Evolutionary conservation across 768 basidiomycete species (phyloP).

Genomic region (Termitomyces sp.): DNA sequence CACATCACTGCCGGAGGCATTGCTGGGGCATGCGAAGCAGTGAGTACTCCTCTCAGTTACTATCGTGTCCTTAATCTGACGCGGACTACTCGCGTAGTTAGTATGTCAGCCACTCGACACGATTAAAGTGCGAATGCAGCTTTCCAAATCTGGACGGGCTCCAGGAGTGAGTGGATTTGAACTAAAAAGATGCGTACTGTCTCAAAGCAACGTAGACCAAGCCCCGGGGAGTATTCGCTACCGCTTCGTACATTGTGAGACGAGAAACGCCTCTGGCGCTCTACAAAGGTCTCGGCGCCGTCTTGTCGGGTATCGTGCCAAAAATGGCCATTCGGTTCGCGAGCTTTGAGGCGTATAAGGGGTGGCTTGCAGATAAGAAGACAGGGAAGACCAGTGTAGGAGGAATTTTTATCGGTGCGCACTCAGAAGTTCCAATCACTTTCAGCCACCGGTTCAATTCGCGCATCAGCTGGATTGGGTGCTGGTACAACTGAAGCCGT

Average conservation of each 20-base stretch:
- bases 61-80: not conserved
- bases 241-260: conserved; percentile 79
- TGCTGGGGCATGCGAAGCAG: conserved; percentile 91
- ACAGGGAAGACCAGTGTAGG: conserved; percentile 80
- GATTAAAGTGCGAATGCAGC: conserved; percentile 99
- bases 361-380: conserved; percentile 63
- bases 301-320: conserved; percentile 93
- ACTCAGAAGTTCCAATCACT: not conserved
- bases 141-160: conserved; percentile 70
- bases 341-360: conserved; percentile 94
- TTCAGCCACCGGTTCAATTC: not conserved
- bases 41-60: conserved; percentile 28
- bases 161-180: conserved; percentile 69
- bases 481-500: conserved; percentile 97
- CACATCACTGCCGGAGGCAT: conserved; percentile 94
- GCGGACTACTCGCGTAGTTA: conserved; percentile 35
- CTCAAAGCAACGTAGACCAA: conserved; percentile 58
- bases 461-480: conserved; percentile 73
- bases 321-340: conserved; percentile 99
- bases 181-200: not conserved
- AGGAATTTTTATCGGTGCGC: conserved; percentile 81
- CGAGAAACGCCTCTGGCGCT: conserved; percentile 93
- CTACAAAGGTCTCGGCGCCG: conserved; percentile 98
- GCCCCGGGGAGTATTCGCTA: conserved; percentile 87
- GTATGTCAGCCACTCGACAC: conserved; percentile 94